Percentiles rank a stretch among this genome's conserved stretches.
Evolutionary conservation across 768 basidiomycete species (phyloP).

Genomic region (Panellus pusillus): DNA sequence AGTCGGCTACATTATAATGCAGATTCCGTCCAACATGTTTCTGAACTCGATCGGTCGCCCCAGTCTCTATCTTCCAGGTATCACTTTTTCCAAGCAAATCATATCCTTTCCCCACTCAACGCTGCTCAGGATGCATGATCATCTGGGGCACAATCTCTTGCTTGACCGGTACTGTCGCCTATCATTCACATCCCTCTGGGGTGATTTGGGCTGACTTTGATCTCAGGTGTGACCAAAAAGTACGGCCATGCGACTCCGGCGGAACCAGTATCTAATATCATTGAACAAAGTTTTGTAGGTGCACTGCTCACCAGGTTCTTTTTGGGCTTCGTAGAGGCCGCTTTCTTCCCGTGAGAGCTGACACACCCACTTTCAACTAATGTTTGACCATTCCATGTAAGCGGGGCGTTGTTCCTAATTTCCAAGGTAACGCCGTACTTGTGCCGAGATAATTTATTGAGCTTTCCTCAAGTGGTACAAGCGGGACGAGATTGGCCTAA

Average conservation of each 20-base stretch:
- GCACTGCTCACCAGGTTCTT: slow-evolving; percentile 76
- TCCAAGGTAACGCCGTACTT: slow-evolving; percentile 41
- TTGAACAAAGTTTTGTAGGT: slow-evolving; percentile 54
- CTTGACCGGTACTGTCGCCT: slow-evolving; percentile 43
- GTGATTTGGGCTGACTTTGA: neutral
- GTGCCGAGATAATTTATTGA: neutral
- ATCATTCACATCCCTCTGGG: neutral
- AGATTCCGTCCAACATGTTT: slow-evolving; percentile 74
- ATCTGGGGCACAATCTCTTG: slow-evolving; percentile 69
- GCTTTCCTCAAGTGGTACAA: slow-evolving; percentile 59
- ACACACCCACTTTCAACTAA: neutral
- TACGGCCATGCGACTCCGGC: slow-evolving; percentile 15
- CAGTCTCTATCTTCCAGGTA: slow-evolving; percentile 59
- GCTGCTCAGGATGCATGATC: slow-evolving; percentile 49
- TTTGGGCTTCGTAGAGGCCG: slow-evolving; percentile 69
- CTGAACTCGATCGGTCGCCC: slow-evolving; percentile 68
- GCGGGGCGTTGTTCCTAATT: slow-evolving; percentile 47
- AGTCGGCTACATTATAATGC: slow-evolving; percentile 71
- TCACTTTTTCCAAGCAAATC: no score
- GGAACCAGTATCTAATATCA: slow-evolving; percentile 1
- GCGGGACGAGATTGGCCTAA: slow-evolving; percentile 67
- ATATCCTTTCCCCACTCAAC: no score
- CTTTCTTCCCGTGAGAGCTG: slow-evolving; percentile 63
- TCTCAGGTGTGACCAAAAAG: slow-evolving; percentile 41
- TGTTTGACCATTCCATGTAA: neutral